Base-by-base conservation (phyloP, 768 basidiomycete genomes). In the Collybia sordida region DNA sequence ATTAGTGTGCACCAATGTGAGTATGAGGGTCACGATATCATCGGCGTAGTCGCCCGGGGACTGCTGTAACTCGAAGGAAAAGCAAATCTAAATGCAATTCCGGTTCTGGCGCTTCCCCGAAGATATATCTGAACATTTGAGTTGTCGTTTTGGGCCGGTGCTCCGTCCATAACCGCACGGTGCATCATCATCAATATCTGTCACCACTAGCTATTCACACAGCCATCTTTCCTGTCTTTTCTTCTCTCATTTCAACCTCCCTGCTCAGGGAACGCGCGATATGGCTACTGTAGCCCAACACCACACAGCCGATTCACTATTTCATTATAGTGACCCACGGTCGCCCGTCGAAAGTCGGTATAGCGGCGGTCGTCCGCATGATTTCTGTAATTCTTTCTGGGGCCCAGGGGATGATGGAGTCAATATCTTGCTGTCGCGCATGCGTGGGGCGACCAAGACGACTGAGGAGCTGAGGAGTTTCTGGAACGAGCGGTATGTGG, bases 321-420 rank as follows among this genome's bases (percentile, higher is more conserved):
- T 85, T 40, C 79, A 73, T 64, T 88, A 78, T 63, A 80, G 80
- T 21, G 72, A 80, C 22, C 69, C 76, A 34, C 69, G 75, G 19
- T 77, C 78, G 31, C 73, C 77, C 22, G 76, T 59, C 28, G 54
- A 60, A 70, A 82, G 64, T 77, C 74, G 45, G 58, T 82, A 66
- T 55, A 66, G 71, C 47, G 70, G 72, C 5, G 68, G 55, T 43
- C 47, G 52, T 31, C 71, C 69, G 6, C 64, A 67, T 19, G 92
- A 96, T 67, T 97, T 93, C 67, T 98, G 94, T 70, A 99, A 98
- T 68, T 84, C 92, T 0, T 98, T 98, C 71, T 98, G 97, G 97
- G 93, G 93, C 4, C 60, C 74, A 8, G 83, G 80, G 19, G 94
- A 96, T 69, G 85, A 79, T 35, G 94, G 94, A 2, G 90, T 90